Evolutionary conservation across 129 eudicot genomes (phyloP), one percentile per base, ranked within the genome.

Genomic region (Artemisia annua): DNA sequence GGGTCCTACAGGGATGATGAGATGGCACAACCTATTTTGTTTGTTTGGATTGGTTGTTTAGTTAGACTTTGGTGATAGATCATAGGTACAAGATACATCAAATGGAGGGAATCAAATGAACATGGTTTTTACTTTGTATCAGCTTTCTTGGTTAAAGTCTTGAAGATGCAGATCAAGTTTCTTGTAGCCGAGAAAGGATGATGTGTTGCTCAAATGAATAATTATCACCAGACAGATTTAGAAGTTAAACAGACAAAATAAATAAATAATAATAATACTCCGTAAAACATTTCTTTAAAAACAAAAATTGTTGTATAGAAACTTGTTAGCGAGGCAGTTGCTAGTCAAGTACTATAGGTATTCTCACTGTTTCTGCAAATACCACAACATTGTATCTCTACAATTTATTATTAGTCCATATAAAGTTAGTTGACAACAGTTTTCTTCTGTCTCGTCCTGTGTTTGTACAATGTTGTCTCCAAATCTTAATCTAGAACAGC

Each of bases 401-500:
- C 46, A 46, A 13, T 26, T 48, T 18, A 1, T 48, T 2, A 43
- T 62, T 60, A 49, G 12, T 54, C 39, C 64, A 54, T 53, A 53
- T 74, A 1, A 52, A 52, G 71, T 35, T 74, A 74, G 11, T 63
- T 32, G 69, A 60, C 51, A 19, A 20, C 12, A 67, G 53, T 16
- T 65, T 32, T 39, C 26, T 14, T 30, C 22, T 0, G 60, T 26
- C 28, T 56, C 49, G 11, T 53, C 16, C 0, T 30, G 17, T 17
- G 10, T 70, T 54, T 70, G 18, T 48, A 64, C 64, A 65, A 39
- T 75, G 28, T 39, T 43, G 55, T 52, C 14, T 7, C 30, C 17
- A 16, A 44, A 66, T 74, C 66, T 55, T 65, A 14, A 58, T 68
- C 24, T 58, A 14, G 35, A 16, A 50, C 24, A 64, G 48, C 22